Conservation (phyloP, 2,329 filamentous ascomycete species). For the Sporothrix variecibatus region DNA sequence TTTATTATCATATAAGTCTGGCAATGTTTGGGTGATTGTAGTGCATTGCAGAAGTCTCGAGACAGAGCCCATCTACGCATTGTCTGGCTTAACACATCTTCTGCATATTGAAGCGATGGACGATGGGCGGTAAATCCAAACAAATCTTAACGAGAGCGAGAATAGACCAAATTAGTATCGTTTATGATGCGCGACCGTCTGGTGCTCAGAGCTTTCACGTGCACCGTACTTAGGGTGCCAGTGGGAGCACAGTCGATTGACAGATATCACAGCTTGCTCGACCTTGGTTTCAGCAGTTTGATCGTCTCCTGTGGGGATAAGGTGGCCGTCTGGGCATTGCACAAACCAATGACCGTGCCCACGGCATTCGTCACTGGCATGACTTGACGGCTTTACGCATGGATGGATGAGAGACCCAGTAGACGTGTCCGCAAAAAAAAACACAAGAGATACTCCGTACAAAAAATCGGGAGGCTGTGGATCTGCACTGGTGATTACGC, state of each 20-base stretch:
- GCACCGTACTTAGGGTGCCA: background rate
- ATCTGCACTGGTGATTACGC: background rate
- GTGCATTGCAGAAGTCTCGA: background rate
- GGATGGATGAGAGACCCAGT: background rate
- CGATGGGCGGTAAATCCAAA: background rate
- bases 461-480: background rate
- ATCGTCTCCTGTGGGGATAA: background rate
- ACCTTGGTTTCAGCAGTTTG: slow-evolving; percentile 14
- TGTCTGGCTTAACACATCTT: background rate
- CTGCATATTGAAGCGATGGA: background rate
- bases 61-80: background rate
- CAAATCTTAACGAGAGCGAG: background rate
- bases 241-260: background rate
- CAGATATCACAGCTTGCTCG: background rate
- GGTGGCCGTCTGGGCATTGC: background rate
- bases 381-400: background rate
- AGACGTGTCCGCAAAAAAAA: background rate
- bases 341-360: background rate
- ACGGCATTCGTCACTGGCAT: background rate
- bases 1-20: background rate
- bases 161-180: background rate
- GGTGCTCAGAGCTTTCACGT: background rate
- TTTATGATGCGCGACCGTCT: background rate
- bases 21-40: background rate
- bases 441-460: too few relatives aligned